Conservation (phyloP, 169 alveolate species). For the Perkinsus olseni region DNA sequence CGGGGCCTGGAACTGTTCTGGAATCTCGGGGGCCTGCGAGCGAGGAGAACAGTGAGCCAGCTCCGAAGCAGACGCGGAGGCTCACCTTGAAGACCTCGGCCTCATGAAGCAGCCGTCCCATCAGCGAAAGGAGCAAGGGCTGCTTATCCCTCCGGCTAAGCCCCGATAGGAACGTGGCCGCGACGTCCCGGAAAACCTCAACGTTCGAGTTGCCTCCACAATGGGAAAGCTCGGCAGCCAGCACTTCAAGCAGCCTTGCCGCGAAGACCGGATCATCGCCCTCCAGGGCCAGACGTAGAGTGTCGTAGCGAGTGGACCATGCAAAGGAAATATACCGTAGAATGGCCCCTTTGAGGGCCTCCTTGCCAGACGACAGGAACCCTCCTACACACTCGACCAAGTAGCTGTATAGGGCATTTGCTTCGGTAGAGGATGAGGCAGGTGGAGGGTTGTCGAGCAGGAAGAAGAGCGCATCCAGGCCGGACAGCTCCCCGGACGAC, state of each 20-base stretch:
- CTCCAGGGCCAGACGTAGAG: not conserved
- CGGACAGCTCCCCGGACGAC: not conserved
- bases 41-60: not conserved
- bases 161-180: not conserved
- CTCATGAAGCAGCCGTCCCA: not conserved
- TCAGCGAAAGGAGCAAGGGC: not conserved
- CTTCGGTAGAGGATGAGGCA: not conserved
- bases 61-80: not conserved
- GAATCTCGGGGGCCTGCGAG: not conserved
- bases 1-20: not conserved
- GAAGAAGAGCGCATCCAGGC: not conserved
- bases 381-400: not conserved
- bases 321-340: not conserved
- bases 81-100: not conserved
- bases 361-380: not conserved
- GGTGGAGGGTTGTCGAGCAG: not conserved
- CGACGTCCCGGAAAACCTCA: not conserved
- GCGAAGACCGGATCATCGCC: not conserved
- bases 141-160: not conserved
- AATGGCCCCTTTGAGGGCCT: not conserved
- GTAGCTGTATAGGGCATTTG: not conserved
- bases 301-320: not conserved
- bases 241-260: not conserved
- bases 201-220: not conserved
- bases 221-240: not conserved